Base-by-base conservation (phyloP, 2,329 filamentous ascomycete species). In the Rhynchosporium agropyri region DNA sequence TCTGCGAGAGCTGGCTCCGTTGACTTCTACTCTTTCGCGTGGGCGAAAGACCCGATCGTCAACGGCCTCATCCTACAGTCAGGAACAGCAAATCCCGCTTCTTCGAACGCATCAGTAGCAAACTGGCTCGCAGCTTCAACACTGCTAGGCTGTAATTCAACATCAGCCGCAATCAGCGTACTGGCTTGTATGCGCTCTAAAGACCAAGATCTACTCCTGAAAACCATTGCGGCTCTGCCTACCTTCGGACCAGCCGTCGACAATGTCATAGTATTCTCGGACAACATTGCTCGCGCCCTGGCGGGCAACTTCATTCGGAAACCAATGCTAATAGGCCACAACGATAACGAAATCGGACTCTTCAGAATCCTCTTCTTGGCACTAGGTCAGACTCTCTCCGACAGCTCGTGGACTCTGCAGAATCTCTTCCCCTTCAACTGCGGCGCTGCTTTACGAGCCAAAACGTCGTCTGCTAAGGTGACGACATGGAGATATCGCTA, bases 241-340 rank as follows among this genome's bases (percentile, higher is more conserved):
- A 31, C 26, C 9, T 58, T 50, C 28, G 54, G 42, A 28, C 58
- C 51, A 13, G 31, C 31, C 10, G 31, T 55, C 33, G 81, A 83
- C 60, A 80, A 80, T 0, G 74, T 77, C 26, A 20, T 55, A 13
- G 50, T 54, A 6, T 40, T 83, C 82, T 65, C 68, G 82, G 13
- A 79, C 78, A 0, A 79, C 73, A 0, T 82, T 63, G 75, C 77
- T 33, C 76, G 80, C 4, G 77, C 78, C 36, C 69, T 72, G 0
- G 65, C 75, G n/a, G 76, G 76, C 0, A 78, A 78, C 15, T 82
- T 78, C 67, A 74, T 78, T 46, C 71, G 75, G 2, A 74, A 82
- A 0, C 81, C 81, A 0, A 72, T 81, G 26, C 70, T 84, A 1
- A 78, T 76, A 0, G 81, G 81, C 3, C 76, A 79, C 56, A 83